Conservation (phyloP, 1,284 basidiomycete genomes). For the Paramarasmius palmivorus region DNA sequence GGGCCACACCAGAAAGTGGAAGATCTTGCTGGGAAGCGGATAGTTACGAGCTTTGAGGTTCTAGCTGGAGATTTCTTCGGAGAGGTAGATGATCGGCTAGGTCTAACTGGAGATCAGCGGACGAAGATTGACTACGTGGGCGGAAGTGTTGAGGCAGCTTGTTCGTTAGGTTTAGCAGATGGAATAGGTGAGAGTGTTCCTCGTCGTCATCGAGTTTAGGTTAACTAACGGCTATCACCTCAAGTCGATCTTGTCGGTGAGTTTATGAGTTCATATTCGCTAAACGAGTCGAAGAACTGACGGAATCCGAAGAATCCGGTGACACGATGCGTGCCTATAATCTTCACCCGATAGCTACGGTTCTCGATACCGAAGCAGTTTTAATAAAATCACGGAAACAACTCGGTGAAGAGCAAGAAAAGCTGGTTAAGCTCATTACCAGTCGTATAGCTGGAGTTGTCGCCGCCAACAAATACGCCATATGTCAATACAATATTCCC, state of each 20-base stretch:
- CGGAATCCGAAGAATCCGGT: conserved; percentile 76
- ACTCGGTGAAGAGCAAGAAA: conserved; percentile 66
- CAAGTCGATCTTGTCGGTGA: conserved; percentile 88
- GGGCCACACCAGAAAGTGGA: conserved; percentile 73
- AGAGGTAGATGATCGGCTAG: conserved; percentile 64
- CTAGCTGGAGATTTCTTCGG: conserved; percentile 83
- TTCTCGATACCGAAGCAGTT: conserved; percentile 90
- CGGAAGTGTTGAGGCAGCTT: conserved; percentile 97
- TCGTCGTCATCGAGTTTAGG: conserved; percentile 10
- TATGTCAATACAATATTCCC: conserved; percentile 91
- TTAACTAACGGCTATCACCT: conserved; percentile 1
- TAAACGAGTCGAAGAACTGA: conserved; percentile 5
- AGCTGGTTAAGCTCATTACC: conserved; percentile 82
- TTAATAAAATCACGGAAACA: conserved; percentile 82
- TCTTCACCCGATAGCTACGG: conserved; percentile 87
- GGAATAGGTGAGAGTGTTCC: conserved; percentile 79
- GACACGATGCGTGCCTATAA: conserved; percentile 99
- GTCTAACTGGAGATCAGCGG: conserved; percentile 46
- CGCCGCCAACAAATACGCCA: conserved; percentile 85
- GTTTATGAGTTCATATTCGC: conserved; percentile 28
- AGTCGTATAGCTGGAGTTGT: conserved; percentile 92
- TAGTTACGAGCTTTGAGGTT: conserved; percentile 94
- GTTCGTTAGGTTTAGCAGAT: conserved; percentile 94
- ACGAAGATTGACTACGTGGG: conserved; percentile 96
- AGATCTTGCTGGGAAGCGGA: conserved; percentile 85